Evolutionary conservation across 2,329 filamentous ascomycete genomes (phyloP).

Genomic region (Karstenula rhodostoma): DNA sequence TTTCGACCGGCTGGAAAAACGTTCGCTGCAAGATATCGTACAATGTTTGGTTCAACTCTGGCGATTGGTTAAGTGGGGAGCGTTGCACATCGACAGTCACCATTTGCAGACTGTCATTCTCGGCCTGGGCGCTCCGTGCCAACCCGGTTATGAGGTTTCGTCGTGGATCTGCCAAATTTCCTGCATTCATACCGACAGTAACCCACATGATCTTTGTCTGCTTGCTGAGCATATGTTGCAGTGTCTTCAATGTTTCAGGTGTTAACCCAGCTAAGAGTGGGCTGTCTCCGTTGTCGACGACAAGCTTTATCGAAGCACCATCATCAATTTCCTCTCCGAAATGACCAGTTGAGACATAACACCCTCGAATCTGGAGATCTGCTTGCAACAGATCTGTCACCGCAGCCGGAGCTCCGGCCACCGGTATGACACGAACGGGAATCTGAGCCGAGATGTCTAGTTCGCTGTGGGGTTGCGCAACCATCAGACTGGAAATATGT

Average conservation of each 20-base stretch:
- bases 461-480: not conserved
- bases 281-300: slow-evolving; percentile 4
- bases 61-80: not conserved
- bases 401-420: not conserved
- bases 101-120: slow-evolving; percentile 3
- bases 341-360: not conserved
- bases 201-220: not conserved
- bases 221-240: not conserved
- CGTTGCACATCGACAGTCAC: slow-evolving; percentile 5
- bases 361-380: not conserved
- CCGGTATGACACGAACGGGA: not conserved
- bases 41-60: not conserved
- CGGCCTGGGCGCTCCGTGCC: slow-evolving; percentile 6
- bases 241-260: not conserved
- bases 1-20: not conserved
- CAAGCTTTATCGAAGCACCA: not conserved
- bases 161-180: not conserved
- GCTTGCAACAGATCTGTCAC: not conserved
- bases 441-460: not conserved
- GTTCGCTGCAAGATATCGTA: not conserved
- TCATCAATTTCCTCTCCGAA: not conserved
- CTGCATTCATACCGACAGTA: not conserved
- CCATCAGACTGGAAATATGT: not conserved
- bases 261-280: not conserved
- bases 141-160: slow-evolving; percentile 5